These are phyloP conservation scores for Colletotrichum sp. DNA, from an alignment of 2,329 filamentous ascomycete genomes.

Conservation along the genomic window DNA sequence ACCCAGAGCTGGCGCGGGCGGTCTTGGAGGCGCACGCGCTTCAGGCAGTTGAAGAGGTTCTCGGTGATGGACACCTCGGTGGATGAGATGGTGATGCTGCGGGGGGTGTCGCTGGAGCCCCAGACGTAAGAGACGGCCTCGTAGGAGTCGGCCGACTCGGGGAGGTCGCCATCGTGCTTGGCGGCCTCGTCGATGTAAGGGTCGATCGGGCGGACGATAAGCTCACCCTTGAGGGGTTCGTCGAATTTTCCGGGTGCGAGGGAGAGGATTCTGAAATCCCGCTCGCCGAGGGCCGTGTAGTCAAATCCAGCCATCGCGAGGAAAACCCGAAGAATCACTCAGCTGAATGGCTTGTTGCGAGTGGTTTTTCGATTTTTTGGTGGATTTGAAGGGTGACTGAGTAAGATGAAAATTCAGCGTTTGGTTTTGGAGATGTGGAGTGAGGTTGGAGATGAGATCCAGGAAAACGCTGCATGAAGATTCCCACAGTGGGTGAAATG, in stretches of 20 bases:
- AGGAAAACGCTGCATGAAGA: constrained; percentile 9
- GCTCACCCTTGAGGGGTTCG: constrained; percentile 3
- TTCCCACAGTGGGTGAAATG: constrained; percentile 1
- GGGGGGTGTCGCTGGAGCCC: constrained; percentile 14
- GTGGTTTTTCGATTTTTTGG: not conserved
- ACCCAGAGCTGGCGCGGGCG: constrained; percentile 19
- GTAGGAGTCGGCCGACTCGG: constrained; percentile 2
- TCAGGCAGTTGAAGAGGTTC: constrained; percentile 11
- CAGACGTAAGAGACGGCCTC: constrained; percentile 22
- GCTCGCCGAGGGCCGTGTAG: constrained; percentile 5
- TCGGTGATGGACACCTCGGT: constrained; percentile 9
- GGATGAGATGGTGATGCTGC: not conserved
- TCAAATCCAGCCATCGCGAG: not conserved
- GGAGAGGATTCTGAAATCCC: constrained; percentile 12
- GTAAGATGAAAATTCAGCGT: not conserved
- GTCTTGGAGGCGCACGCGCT: constrained; percentile 9
- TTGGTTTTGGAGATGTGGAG: constrained; percentile 15
- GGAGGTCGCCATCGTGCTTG: constrained; percentile 5
- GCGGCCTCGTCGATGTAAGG: constrained; percentile 11
- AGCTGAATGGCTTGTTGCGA: not conserved
- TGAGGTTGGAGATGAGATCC: constrained; percentile 11
- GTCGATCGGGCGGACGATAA: constrained; percentile 1
- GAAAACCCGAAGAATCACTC: not conserved
- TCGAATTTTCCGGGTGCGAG: not conserved
- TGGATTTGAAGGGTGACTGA: not conserved